Percentiles rank a stretch among this genome's conserved stretches.
These are phyloP conservation scores for Xylaria scruposa DNA, from an alignment of 495 filamentous ascomycete species.

Conservation along the genomic window DNA sequence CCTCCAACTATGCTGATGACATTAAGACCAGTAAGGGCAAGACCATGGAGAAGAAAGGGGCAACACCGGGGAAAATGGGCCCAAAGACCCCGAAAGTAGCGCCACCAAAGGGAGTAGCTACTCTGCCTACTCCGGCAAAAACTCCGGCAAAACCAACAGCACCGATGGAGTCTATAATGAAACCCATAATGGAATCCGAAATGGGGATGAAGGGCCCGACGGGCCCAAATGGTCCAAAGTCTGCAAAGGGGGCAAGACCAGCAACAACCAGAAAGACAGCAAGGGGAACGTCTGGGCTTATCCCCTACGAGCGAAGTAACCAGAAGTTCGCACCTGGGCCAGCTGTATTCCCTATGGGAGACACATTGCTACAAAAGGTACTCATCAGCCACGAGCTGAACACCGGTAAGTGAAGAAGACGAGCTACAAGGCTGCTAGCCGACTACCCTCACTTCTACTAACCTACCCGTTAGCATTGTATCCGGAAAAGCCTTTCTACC, in stretches of 20 bases:
- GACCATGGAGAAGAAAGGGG: background rate
- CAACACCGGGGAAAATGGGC: background rate
- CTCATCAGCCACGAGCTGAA: constrained; percentile 31
- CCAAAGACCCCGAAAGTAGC: background rate
- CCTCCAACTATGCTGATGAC: background rate
- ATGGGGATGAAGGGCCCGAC: no score
- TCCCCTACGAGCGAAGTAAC: constrained; percentile 22
- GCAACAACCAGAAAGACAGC: background rate
- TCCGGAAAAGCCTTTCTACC: constrained; percentile 16
- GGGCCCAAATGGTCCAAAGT: background rate
- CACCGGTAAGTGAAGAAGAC: constrained; percentile 29
- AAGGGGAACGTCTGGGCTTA: background rate
- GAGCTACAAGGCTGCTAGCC: background rate
- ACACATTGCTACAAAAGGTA: constrained; percentile 37
- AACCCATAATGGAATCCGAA: background rate
- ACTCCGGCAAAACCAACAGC: background rate
- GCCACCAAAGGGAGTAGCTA: background rate
- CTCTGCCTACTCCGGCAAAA: no score
- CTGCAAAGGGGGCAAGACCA: no score
- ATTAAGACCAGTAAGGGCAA: background rate
- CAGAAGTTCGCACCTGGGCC: constrained; percentile 35
- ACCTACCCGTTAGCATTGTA: constrained; percentile 19
- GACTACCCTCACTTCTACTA: constrained; percentile 3
- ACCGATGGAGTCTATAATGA: background rate
- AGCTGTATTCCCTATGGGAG: constrained; percentile 41